Evolutionary conservation across 2,329 filamentous ascomycete species (phyloP).

Genomic region (Capronia americana): DNA sequence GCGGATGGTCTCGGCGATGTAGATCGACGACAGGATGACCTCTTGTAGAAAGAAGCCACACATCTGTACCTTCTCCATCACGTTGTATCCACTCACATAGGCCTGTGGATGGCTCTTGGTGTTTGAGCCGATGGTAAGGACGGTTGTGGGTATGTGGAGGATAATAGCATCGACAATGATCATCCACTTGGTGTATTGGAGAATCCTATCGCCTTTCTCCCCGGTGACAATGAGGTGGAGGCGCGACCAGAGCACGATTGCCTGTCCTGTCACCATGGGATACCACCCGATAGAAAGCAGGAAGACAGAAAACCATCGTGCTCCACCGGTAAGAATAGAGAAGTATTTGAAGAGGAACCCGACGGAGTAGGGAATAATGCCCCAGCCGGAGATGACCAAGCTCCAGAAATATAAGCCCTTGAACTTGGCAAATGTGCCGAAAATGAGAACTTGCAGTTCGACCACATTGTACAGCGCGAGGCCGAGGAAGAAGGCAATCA

Average conservation of each 20-base stretch:
- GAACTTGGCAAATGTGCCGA: slow-evolving; percentile 56
- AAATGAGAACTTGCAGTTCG: slow-evolving; percentile 57
- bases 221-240: slow-evolving; percentile 53
- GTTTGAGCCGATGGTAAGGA: slow-evolving; percentile 54
- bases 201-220: slow-evolving; percentile 46
- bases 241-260: slow-evolving; percentile 58
- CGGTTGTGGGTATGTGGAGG: slow-evolving; percentile 54
- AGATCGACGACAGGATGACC: slow-evolving; percentile 59
- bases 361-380: slow-evolving; percentile 54
- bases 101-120: slow-evolving; percentile 24
- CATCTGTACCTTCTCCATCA: slow-evolving; percentile 63
- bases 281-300: slow-evolving; percentile 56
- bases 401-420: slow-evolving; percentile 60
- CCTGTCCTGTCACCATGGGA: slow-evolving; percentile 57
- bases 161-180: slow-evolving; percentile 54
- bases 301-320: slow-evolving; percentile 49
- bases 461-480: slow-evolving; percentile 59
- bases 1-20: slow-evolving; percentile 61
- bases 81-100: slow-evolving; percentile 50
- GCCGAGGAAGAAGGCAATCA: slow-evolving; percentile 55
- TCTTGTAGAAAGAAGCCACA: slow-evolving; percentile 64
- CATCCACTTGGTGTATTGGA: slow-evolving; percentile 54
- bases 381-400: slow-evolving; percentile 52
- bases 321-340: slow-evolving; percentile 42
- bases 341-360: slow-evolving; percentile 59